phyloP scores from a whole-genome alignment of 2,329 filamentous ascomycete genomes.

The Monosporascus sp. region DNA sequence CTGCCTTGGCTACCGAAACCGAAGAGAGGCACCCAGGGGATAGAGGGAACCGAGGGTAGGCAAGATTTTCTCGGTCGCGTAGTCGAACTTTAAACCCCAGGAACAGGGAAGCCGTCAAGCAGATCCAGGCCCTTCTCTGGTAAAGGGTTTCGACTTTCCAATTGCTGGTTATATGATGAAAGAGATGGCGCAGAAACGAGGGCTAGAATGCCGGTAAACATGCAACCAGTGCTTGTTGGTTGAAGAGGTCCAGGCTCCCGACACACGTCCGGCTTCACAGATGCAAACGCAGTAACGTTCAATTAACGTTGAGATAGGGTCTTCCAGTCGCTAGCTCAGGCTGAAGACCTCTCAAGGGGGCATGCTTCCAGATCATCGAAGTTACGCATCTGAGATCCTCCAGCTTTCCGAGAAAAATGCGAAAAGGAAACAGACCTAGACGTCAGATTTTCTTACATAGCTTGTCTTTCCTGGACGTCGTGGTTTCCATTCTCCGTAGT shows the following conservation, averaged over 20 bases:
- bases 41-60: neutral
- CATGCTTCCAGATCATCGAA: neutral
- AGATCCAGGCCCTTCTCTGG: neutral
- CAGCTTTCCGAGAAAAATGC: neutral
- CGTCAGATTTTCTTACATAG: constrained; percentile 3
- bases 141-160: neutral
- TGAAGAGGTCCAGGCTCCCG: neutral
- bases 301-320: too few relatives aligned
- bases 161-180: neutral
- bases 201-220: neutral
- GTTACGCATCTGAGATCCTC: neutral
- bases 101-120: neutral
- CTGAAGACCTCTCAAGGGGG: neutral
- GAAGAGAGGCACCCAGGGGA: neutral
- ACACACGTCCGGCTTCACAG: neutral
- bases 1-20: neutral
- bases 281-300: neutral
- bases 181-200: neutral
- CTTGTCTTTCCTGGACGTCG: constrained; percentile 8
- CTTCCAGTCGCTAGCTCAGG: neutral
- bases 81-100: neutral
- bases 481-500: constrained; percentile 13
- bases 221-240: neutral
- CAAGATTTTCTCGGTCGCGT: neutral
- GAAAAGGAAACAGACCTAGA: neutral